Evolutionary conservation across 805 yeast genomes (phyloP), one percentile per base, ranked within the genome.

Genomic region (Candida succiphila): DNA sequence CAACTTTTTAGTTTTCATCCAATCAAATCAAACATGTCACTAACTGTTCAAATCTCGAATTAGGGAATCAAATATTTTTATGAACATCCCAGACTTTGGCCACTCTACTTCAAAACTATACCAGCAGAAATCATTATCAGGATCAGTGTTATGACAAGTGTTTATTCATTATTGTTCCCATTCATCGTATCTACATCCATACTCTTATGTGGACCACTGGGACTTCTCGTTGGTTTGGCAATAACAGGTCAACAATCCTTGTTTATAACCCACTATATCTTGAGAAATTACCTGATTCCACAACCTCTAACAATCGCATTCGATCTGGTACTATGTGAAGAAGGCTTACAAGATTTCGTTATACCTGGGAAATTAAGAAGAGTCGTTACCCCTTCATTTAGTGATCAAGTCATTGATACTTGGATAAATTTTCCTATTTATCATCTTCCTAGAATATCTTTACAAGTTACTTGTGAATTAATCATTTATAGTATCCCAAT

Each of bases 301-400:
- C 37, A 42, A 12, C 52, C 52, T 29, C 37, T 51, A 41, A 45
- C 43, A 25, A 38, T 34, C 10, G 24, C 49, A 6, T 54, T 53
- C 36, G 56, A 54, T 33, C 35, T 36, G 4, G 44, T 54, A 9
- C 33, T 56, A 27, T 54, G 57, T 32, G 31, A 41, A 8, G 43
- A 44, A 22, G 56, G 55, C 1, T 38, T 51, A 25, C 51, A 51
- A 28, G 27, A 32, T 3, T 38, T 52, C 4, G 60, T 54, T n/a
- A 39, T 49, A n/a, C 56, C 58, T 0, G 61, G 60, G 5, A 56
- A 50, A 35, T 34, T 56, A 30, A 49, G 47, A 35, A 42, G 61
- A 30, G 42, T 51, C 8, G 57, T 54, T 12, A 44, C 42, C 3
- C 45, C 48, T 14, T 33, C 46, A 3, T 46, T 52, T 29, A 49